Evolutionary conservation across 2,329 filamentous ascomycete genomes (phyloP).

Genomic region (Grosmannia huntii): DNA sequence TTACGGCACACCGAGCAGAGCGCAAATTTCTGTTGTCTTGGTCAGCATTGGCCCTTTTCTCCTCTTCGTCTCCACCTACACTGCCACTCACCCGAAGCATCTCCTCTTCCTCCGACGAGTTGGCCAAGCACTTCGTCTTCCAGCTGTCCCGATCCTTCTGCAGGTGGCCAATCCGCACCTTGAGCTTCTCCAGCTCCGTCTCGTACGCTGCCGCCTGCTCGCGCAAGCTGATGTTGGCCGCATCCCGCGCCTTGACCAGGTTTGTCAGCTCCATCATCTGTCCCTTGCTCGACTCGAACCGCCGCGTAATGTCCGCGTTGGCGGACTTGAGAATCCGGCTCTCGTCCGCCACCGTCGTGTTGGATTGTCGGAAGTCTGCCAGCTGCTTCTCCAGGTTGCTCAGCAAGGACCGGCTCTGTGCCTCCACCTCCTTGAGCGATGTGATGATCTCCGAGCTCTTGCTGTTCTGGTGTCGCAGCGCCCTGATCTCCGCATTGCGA

Average conservation of each 20-base stretch:
- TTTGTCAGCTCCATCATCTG: conserved; percentile 69
- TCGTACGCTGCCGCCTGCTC: conserved; percentile 51
- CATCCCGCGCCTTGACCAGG: conserved; percentile 64
- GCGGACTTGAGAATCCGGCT: conserved; percentile 64
- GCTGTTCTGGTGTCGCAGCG: conserved; percentile 66
- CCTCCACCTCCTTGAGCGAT: conserved; percentile 82
- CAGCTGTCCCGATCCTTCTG: conserved; percentile 62
- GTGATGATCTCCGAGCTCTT: conserved; percentile 91
- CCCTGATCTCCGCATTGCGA: conserved; percentile 65
- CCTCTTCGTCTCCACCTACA: no score
- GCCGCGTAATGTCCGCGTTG: conserved; percentile 54
- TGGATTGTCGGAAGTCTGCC: conserved; percentile 66
- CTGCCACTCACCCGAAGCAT: conserved; percentile 63
- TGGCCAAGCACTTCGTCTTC: conserved; percentile 68
- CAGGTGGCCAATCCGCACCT: conserved; percentile 61
- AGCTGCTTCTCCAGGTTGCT: conserved; percentile 86
- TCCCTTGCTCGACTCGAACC: conserved; percentile 57
- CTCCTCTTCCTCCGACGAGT: conserved; percentile 71
- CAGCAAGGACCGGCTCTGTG: conserved; percentile 60
- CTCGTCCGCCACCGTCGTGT: conserved; percentile 57
- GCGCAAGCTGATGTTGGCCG: conserved; percentile 34
- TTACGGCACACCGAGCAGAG: conserved; percentile 87
- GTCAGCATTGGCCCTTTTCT: conserved; percentile 19
- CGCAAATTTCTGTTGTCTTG: conserved; percentile 47
- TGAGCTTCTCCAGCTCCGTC: conserved; percentile 67